Conservation (phyloP, 495 filamentous ascomycete species). For the Schizothecium vesticola region DNA sequence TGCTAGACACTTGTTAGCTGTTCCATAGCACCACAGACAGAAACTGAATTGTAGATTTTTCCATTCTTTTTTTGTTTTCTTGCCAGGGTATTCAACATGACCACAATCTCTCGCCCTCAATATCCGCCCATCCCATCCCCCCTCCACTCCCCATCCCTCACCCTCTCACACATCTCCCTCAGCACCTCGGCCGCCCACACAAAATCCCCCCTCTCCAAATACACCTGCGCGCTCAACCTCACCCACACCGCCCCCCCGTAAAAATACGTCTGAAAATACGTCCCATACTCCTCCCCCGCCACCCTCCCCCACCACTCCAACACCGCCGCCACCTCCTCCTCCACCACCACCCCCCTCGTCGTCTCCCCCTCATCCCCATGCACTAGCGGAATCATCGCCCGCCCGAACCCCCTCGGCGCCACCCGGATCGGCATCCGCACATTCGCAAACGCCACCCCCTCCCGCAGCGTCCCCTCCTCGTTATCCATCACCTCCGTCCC, state of each 20-base stretch:
- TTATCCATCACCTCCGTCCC: constrained; percentile 65
- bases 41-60: background rate
- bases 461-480: constrained; percentile 31
- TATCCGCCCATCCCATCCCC: background rate
- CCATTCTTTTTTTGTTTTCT: background rate
- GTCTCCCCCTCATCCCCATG: constrained; percentile 6
- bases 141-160: constrained; percentile 49
- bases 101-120: background rate
- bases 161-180: constrained; percentile 56
- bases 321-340: constrained; percentile 33
- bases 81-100: background rate
- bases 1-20: constrained; percentile 60
- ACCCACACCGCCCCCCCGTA: constrained; percentile 61
- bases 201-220: constrained; percentile 53
- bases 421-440: constrained; percentile 59
- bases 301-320: constrained; percentile 52
- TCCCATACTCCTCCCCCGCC: constrained; percentile 57
- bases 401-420: constrained; percentile 14
- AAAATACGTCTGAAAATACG: constrained; percentile 60
- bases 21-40: background rate
- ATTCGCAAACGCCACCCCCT: constrained; percentile 50
- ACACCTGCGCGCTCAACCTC: constrained; percentile 73
- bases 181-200: constrained; percentile 55
- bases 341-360: constrained; percentile 25
- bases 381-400: background rate